These are phyloP conservation scores for Cercospora sp. DNA, from an alignment of 2,329 filamentous ascomycete species.

Conservation along the genomic window DNA sequence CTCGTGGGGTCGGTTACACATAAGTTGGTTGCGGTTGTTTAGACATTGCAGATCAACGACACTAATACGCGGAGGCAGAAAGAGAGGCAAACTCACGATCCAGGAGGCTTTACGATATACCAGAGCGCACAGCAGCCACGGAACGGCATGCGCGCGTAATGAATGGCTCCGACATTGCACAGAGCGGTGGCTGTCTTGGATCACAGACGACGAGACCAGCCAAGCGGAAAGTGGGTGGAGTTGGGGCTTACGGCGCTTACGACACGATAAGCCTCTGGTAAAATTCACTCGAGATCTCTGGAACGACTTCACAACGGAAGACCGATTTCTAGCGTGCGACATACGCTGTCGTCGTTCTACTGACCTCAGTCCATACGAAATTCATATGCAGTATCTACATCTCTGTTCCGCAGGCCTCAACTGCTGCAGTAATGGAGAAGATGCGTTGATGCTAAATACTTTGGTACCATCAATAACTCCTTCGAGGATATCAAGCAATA, in stretches of 20 bases:
- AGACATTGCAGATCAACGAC: conserved; percentile 27
- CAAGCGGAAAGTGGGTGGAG: conserved; percentile 11
- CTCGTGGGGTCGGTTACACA: conserved; percentile 23
- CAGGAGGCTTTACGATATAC: conserved; percentile 22
- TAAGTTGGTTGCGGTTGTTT: conserved; percentile 13
- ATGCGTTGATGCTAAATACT: not conserved
- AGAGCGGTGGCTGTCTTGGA: conserved; percentile 22
- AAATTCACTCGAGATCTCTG: not conserved
- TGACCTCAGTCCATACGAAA: not conserved
- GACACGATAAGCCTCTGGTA: not conserved
- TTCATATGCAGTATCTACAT: not conserved
- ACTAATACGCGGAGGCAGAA: conserved; percentile 7
- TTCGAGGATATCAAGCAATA: not conserved
- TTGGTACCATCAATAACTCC: not conserved
- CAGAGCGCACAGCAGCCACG: conserved; percentile 13
- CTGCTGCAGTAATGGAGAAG: not conserved
- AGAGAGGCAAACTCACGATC: conserved; percentile 23
- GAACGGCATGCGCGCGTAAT: conserved; percentile 28
- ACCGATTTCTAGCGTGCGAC: not conserved
- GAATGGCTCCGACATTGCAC: conserved; percentile 27
- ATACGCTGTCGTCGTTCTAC: not conserved
- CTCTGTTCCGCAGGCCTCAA: not conserved
- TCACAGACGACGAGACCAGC: conserved; percentile 16
- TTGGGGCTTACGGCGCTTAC: not conserved
- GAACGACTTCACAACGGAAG: not conserved